phyloP scores from a whole-genome alignment of 371 early-diverging fungal species.

The Funneliformis caledonium region DNA sequence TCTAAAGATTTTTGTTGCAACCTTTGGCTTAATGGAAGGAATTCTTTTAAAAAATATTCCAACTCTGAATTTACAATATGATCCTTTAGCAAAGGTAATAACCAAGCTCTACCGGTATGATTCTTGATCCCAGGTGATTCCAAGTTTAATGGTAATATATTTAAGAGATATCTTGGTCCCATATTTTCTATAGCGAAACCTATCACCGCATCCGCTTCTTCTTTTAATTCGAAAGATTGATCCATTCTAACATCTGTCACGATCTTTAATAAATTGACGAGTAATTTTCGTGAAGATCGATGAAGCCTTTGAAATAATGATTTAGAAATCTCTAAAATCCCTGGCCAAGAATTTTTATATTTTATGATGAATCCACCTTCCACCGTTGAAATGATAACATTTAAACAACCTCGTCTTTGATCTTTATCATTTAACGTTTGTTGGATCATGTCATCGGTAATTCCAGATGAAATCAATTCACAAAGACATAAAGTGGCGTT shows the following conservation, averaged over 20 bases:
- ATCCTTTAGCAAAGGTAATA: constrained; percentile 79
- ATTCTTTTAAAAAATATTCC: constrained; percentile 68
- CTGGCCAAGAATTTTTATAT: constrained; percentile 83
- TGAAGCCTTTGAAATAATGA: constrained; percentile 79
- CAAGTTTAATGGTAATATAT: constrained; percentile 88
- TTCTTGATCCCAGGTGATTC: constrained; percentile 52
- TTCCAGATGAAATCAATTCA: constrained; percentile 69
- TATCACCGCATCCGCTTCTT: constrained; percentile 81
- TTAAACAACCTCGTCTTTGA: constrained; percentile 48
- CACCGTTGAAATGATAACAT: constrained; percentile 56
- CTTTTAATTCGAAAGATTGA: constrained; percentile 81
- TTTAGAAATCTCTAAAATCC: constrained; percentile 76
- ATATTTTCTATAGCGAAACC: constrained; percentile 80
- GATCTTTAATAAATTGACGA: constrained; percentile 65
- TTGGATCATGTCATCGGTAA: constrained; percentile 71
- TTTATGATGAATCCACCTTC: constrained; percentile 73
- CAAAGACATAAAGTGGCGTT: constrained; percentile 70
- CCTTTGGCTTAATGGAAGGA: constrained; percentile 80
- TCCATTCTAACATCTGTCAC: constrained; percentile 85
- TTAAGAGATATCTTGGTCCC: constrained; percentile 80
- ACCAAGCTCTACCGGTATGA: constrained; percentile 76
- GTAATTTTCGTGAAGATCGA: constrained; percentile 61
- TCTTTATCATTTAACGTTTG: constrained; percentile 51
- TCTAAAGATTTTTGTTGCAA: constrained; percentile 68
- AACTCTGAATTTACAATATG: constrained; percentile 81